Evolutionary conservation across 2,329 filamentous ascomycete species (phyloP), one percentile per base, ranked within the genome.

Genomic region (Tothia fuscella): DNA sequence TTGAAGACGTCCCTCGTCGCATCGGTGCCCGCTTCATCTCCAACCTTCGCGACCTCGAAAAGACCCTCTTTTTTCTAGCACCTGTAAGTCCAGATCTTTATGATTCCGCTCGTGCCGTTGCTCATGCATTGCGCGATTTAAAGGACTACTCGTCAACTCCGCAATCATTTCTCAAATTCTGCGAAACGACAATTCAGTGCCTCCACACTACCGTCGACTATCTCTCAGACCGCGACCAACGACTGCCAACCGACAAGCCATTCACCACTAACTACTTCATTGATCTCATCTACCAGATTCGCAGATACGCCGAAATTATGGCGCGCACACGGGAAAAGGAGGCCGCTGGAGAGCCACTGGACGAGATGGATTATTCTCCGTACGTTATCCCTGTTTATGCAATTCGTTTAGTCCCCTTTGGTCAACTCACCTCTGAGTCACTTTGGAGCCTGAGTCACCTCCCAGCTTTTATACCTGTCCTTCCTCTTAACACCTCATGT

Each of bases 201-300:
- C 80, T 94, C 59, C 83, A 93, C 70, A 80, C 85, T 49, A 91
- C 86, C 46, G 84, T 93, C 62, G 80, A 86, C 62, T 80, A 81
- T 62, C 72, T 95, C 50, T 80, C 76, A 69, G 86, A 93, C 59
- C 78, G 78, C 59, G 88, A 96, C 61, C 84, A 89, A 66, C 80
- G 80, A 51, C 78, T 85, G 59, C 82, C 84, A 46, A 70, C 76
- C 63, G 89, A 96, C 63, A 80, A 82, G 54, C 86, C 87, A 51
- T 96, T 95, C 70, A 91, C 81, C 72, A 86, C 83, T 73, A 85
- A 85, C 58, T 96, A 96, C 66, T 95, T 95, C 60, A 81, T 95
- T 66, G 89, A 96, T 67, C 78, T 96, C 47, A 80, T 93, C 60
- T 85, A 93, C 60, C 88, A 95, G 74, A 87, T 95, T 53, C 77